Evolutionary conservation across 2,329 filamentous ascomycete genomes (phyloP), one percentile per base, ranked within the genome.

Genomic region (Hymenotorrendiella dingleyae): DNA sequence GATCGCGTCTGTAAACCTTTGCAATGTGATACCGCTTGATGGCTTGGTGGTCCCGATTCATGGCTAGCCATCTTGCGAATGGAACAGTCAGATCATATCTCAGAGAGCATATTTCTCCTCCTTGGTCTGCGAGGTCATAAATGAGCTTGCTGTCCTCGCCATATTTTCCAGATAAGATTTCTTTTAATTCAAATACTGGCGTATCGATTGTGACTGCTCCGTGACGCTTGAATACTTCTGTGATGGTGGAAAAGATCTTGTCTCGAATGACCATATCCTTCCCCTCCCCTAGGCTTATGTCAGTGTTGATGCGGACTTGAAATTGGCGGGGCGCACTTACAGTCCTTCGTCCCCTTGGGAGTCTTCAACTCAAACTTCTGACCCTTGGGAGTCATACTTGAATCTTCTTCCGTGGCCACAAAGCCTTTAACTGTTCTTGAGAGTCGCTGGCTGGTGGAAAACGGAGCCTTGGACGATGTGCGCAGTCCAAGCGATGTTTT

Each of bases 1-100:
- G 84, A 63, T 90, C 85, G 62, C 84, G 70, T 49, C 85, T 74
- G 68, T 89, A 90, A 39, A 95, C 90, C 69, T 95, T 95, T 55
- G 88, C 89, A 55, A 97, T 90, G 69, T 95, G 89, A 66, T 94
- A 96, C 59, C 91, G 79, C 71, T 94, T 95, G 69, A 95, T 91
- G 64, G 74, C 83, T 64, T 86, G 80, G 43, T 94, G 74, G 51
- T 80, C 74, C 51, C 54, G 50, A 67, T 94, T 94, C 87, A 94
- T 93, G 58, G 90, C 90, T 48, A 95, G 77, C 80, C 85, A 96
- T 59, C 90, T 82, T 49, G 91, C 90, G 60, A 95, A 93, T 23
- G 88, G 88, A 9, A 94, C 88, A 1, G 88, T 94, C 54, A 94
- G 68, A 60, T 94, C 88, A 67, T 93, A 94, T 57, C 88, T 80